phyloP scores from a whole-genome alignment of 495 filamentous ascomycete species.

The Aspergillus ostianus region DNA sequence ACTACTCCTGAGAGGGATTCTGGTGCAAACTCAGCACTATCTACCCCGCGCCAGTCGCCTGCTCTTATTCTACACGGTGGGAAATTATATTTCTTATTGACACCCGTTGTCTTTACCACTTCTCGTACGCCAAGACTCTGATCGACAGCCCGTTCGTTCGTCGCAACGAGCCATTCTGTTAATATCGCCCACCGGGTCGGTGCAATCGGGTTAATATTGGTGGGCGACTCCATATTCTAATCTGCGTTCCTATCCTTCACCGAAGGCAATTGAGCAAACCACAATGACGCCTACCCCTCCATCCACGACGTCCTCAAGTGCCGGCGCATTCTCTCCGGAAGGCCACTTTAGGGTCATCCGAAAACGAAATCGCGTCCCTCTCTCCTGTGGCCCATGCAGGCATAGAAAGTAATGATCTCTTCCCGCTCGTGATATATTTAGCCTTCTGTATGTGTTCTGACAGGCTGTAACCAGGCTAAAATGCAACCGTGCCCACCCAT shows the following conservation, averaged over 20 bases:
- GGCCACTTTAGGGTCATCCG: slow-evolving; percentile 84
- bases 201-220: neutral
- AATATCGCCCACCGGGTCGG: neutral
- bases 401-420: slow-evolving; percentile 77
- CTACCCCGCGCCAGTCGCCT: slow-evolving; percentile 1
- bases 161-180: neutral
- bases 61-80: neutral
- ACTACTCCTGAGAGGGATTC: slow-evolving; percentile 13
- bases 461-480: slow-evolving; percentile 62
- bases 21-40: slow-evolving; percentile 10
- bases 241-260: neutral
- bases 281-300: slow-evolving; percentile 86
- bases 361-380: slow-evolving; percentile 89
- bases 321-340: slow-evolving; percentile 76
- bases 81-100: neutral
- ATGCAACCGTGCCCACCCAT: slow-evolving; percentile 90
- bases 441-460: slow-evolving; percentile 24
- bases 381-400: slow-evolving; percentile 92
- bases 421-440: slow-evolving; percentile 13
- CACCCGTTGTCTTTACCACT: neutral
- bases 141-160: neutral
- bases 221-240: neutral
- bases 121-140: neutral
- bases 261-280: neutral
- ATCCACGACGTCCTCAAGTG: slow-evolving; percentile 78